These are phyloP conservation scores for Salvia sclarea DNA, from an alignment of 305 asterid species.

Conservation along the genomic window DNA sequence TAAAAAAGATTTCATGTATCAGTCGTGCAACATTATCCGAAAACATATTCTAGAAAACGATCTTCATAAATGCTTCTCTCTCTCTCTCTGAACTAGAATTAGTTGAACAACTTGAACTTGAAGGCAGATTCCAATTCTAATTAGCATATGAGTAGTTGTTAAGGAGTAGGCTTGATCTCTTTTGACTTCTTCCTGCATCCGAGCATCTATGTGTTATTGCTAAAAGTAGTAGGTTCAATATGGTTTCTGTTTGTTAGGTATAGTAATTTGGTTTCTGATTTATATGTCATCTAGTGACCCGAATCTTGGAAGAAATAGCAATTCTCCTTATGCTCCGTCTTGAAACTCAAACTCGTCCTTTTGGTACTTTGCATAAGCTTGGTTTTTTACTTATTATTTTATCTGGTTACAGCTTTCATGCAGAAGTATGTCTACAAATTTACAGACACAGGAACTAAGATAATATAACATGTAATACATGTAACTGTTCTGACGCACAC, in stretches of 20 bases:
- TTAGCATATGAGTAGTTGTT: background rate
- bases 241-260: slow-evolving; percentile 12
- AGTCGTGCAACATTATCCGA: background rate
- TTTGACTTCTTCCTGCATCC: background rate
- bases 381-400: background rate
- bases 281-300: background rate
- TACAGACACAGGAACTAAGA: background rate
- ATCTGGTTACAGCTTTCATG: background rate
- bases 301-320: background rate
- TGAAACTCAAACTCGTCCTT: background rate
- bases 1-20: slow-evolving; percentile 5
- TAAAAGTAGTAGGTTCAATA: background rate
- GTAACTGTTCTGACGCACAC: background rate
- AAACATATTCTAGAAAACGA: slow-evolving; percentile 3
- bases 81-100: background rate
- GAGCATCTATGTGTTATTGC: background rate
- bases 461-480: background rate
- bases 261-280: background rate
- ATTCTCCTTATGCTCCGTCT: background rate
- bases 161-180: slow-evolving; percentile 1
- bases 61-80: background rate
- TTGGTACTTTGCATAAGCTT: background rate
- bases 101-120: background rate
- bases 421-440: background rate
- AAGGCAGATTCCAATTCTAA: background rate